Evolutionary conservation across 306 rosid species (phyloP).

Genomic region (Biancaea sappan): DNA sequence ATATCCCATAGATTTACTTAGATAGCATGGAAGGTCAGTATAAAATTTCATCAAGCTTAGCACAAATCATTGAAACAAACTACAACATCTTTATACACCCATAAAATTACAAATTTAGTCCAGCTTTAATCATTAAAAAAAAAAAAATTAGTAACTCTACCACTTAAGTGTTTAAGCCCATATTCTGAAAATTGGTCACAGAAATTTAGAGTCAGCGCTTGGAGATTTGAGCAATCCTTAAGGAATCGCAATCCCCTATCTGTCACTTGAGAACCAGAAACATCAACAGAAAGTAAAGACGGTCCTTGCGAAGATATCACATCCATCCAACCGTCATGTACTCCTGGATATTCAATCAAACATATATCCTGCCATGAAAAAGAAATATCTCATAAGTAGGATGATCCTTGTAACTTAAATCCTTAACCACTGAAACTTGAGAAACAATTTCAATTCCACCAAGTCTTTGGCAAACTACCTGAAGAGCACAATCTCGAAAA

Average conservation of each 20-base stretch:
- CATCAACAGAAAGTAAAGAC: constrained; percentile 63
- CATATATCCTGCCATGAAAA: constrained; percentile 57
- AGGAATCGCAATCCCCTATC: constrained; percentile 55
- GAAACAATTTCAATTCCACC: constrained; percentile 32
- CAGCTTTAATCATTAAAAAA: background rate
- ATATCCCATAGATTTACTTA: background rate
- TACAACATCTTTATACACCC: background rate
- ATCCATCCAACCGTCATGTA: constrained; percentile 72
- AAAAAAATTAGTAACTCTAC: constrained; percentile 40
- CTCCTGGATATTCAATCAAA: constrained; percentile 62
- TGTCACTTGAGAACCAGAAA: constrained; percentile 67
- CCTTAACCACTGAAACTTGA: constrained; percentile 15
- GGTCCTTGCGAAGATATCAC: constrained; percentile 64
- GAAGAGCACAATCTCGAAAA: constrained; percentile 71
- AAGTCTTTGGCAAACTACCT: constrained; percentile 42
- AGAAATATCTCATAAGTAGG: constrained; percentile 11
- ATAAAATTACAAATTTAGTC: constrained; percentile 17
- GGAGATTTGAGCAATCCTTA: constrained; percentile 61
- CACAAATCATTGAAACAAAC: constrained; percentile 8
- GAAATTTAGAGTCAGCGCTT: constrained; percentile 54
- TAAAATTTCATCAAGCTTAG: constrained; percentile 22
- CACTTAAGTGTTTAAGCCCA: constrained; percentile 62
- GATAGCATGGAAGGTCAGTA: constrained; percentile 4
- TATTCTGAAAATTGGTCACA: constrained; percentile 63
- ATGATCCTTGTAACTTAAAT: background rate